Percentiles rank a stretch among this genome's conserved stretches.
These are phyloP conservation scores for Linderniella brevidens DNA, from an alignment of 257 asterid species.

Conservation along the genomic window DNA sequence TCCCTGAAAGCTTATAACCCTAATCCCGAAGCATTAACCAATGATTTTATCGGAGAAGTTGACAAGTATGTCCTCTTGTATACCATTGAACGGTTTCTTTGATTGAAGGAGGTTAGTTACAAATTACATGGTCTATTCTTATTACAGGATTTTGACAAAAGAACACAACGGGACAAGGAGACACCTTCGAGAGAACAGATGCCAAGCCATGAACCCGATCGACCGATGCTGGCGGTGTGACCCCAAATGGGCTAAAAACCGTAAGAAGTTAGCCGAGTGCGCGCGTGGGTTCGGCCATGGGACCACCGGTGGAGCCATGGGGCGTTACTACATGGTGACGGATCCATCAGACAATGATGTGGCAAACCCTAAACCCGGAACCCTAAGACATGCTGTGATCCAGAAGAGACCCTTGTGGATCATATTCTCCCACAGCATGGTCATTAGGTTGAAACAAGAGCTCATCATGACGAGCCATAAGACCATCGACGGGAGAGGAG, in stretches of 20 bases:
- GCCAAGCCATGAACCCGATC: conserved; percentile 48
- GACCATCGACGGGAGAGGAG: conserved; percentile 61
- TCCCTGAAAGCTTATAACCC: too few relatives aligned
- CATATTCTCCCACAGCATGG: conserved; percentile 21
- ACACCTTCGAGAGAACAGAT: conserved; percentile 12
- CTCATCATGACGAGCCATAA: conserved; percentile 41
- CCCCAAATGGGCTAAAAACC: conserved; percentile 26
- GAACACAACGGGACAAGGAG: conserved; percentile 18
- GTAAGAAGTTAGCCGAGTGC: conserved; percentile 22
- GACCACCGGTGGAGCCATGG: conserved; percentile 38
- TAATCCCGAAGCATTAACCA: too few relatives aligned
- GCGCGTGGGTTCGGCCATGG: conserved; percentile 46
- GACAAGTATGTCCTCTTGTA: too few relatives aligned
- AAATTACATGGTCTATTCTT: too few relatives aligned
- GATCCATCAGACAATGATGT: conserved; percentile 32
- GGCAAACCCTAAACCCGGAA: conserved; percentile 35
- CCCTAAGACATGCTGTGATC: conserved; percentile 35
- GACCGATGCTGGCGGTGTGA: conserved; percentile 51
- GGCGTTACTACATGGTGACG: conserved; percentile 29
- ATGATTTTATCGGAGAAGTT: too few relatives aligned
- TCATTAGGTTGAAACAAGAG: conserved; percentile 30
- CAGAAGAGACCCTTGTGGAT: conserved; percentile 45
- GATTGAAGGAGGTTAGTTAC: too few relatives aligned
- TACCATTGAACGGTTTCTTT: too few relatives aligned
- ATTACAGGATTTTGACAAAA: too few relatives aligned